Evolutionary conservation across 345 rosid genomes (phyloP).

Genomic region (Ailanthus altissimus): DNA sequence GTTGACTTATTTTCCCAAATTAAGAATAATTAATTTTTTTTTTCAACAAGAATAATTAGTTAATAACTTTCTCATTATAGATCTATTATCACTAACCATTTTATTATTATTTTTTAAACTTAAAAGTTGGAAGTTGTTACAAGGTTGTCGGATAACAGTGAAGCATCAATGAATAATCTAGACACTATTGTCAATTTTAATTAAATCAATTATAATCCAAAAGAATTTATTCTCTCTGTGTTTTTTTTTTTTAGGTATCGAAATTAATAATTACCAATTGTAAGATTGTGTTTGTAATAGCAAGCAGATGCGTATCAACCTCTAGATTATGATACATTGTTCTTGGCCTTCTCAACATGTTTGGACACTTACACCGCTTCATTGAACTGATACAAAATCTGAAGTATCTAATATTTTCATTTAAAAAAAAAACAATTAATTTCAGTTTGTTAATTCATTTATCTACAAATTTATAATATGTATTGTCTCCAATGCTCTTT

Average conservation of each 20-base stretch:
- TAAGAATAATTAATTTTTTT: no score
- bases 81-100: neutral
- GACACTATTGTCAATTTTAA: neutral
- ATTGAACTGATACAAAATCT: neutral
- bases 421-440: no score
- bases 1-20: no score
- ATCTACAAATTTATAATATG: no score
- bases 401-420: no score
- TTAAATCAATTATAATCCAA: neutral
- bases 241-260: no score
- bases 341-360: conserved; percentile 1
- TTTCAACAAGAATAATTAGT: no score
- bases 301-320: conserved; percentile 1
- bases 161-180: neutral
- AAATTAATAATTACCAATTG: neutral
- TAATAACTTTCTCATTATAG: neutral
- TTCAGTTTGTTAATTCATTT: no score
- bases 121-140: neutral
- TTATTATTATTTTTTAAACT: neutral
- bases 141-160: conserved; percentile 6
- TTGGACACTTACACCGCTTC: neutral
- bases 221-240: neutral
- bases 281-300: neutral
- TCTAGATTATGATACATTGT: conserved; percentile 8
- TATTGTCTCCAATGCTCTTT: no score